These are phyloP conservation scores for Populus simonii DNA, from an alignment of 345 rosid genomes.

Conservation along the genomic window DNA sequence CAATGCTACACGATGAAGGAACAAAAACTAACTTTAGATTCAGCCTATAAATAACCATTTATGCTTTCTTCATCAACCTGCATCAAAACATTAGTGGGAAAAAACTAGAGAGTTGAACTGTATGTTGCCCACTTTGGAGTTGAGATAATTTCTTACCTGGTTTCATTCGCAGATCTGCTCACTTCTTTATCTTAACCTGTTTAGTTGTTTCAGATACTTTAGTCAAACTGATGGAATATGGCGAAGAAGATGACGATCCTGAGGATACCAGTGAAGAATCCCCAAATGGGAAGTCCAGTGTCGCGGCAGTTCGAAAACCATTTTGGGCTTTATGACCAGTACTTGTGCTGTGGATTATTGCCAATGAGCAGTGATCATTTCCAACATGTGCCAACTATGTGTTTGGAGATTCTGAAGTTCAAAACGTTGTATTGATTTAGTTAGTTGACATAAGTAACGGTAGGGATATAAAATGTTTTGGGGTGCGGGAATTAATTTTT, in stretches of 20 bases:
- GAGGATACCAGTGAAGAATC: slow-evolving; percentile 42
- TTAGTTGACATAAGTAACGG: not conserved
- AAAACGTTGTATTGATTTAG: not conserved
- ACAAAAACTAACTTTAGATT: no score
- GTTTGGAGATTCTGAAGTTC: not conserved
- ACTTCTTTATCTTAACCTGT: not conserved
- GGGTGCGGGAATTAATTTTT: no score
- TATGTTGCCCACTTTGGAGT: not conserved
- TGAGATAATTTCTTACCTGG: not conserved
- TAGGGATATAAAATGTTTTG: not conserved
- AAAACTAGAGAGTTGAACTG: not conserved
- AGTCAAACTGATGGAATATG: slow-evolving; percentile 77
- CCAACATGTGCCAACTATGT: not conserved
- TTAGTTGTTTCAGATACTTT: slow-evolving; percentile 59
- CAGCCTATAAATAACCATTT: no score
- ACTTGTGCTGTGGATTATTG: not conserved
- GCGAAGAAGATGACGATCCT: slow-evolving; percentile 64
- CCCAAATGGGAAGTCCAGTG: slow-evolving; percentile 10
- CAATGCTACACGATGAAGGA: no score
- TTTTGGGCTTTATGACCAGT: slow-evolving; percentile 57
- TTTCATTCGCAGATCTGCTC: not conserved
- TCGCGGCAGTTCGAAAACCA: slow-evolving; percentile 40
- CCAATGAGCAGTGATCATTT: not conserved
- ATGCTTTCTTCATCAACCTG: no score
- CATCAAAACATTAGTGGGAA: not conserved